phyloP scores from a whole-genome alignment of 1,284 basidiomycete species.

The Sanghuangporus sanghuang region DNA sequence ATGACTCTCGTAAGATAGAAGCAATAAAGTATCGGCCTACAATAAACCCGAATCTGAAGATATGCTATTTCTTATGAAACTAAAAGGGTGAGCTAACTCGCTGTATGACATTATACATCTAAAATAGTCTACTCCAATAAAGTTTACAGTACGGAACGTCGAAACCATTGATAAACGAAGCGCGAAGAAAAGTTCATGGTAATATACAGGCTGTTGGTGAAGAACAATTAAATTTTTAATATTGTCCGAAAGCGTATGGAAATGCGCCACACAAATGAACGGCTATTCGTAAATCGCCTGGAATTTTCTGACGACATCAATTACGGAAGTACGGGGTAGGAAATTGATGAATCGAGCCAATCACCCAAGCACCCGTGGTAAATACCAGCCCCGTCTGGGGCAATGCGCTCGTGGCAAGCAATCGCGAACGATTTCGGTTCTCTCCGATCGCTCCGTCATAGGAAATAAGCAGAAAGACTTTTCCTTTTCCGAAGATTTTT shows the following conservation, averaged over 20 bases:
- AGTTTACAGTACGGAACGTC: background rate
- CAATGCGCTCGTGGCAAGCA: background rate
- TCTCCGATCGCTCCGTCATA: slow-evolving; percentile 6
- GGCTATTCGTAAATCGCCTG: slow-evolving; percentile 3
- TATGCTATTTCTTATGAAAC: slow-evolving; percentile 3
- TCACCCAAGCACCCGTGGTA: background rate
- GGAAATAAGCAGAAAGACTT: background rate
- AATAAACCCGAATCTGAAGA: background rate
- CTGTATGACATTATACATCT: background rate
- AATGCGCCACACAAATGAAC: background rate
- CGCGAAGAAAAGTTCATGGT: background rate
- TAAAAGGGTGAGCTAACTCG: background rate
- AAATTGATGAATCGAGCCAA: background rate
- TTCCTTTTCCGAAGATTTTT: background rate
- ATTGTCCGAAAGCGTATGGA: background rate
- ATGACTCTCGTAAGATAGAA: too few relatives aligned
- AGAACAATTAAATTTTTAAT: background rate
- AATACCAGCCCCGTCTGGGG: background rate
- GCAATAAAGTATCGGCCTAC: background rate
- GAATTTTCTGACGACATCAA: background rate
- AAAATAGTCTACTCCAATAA: background rate
- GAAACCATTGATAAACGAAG: background rate
- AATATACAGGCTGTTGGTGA: background rate
- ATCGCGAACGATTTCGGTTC: background rate
- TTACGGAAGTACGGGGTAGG: background rate